Evolutionary conservation across 2,329 filamentous ascomycete species (phyloP).

Genomic region (Aulographum hederae): DNA sequence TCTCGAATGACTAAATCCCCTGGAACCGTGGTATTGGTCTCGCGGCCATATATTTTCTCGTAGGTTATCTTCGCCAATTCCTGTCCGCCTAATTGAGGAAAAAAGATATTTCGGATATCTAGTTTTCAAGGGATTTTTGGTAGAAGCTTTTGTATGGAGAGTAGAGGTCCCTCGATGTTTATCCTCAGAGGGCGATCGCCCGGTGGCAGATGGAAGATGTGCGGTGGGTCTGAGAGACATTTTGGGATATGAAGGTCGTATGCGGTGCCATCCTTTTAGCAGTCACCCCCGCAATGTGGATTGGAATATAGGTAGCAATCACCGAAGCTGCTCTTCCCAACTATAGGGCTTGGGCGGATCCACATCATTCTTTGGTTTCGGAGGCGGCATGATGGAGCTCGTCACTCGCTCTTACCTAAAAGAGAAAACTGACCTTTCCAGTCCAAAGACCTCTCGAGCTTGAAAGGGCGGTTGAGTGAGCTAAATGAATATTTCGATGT

Average conservation of each 20-base stretch:
- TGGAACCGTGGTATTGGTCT: not conserved
- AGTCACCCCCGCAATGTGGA: too few relatives aligned
- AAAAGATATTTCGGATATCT: not conserved
- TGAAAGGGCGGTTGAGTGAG: too few relatives aligned
- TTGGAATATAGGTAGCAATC: too few relatives aligned
- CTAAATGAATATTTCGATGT: too few relatives aligned
- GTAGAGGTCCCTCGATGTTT: conserved; percentile 7
- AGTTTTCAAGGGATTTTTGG: conserved; percentile 5
- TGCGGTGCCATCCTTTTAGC: too few relatives aligned
- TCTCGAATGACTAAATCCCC: conserved; percentile 5
- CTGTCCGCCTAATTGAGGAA: conserved; percentile 6
- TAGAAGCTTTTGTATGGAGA: conserved; percentile 8
- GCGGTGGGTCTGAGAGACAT: conserved; percentile 5
- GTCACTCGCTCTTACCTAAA: too few relatives aligned
- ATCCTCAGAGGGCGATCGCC: conserved; percentile 5
- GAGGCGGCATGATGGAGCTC: too few relatives aligned
- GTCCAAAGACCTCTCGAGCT: too few relatives aligned
- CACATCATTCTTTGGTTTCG: too few relatives aligned
- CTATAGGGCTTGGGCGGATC: too few relatives aligned
- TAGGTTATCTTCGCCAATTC: conserved; percentile 6
- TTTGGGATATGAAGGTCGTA: conserved; percentile 4
- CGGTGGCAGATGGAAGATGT: conserved; percentile 6
- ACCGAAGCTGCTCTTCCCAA: too few relatives aligned
- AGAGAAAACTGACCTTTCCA: too few relatives aligned
- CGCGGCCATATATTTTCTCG: conserved; percentile 5